Evolutionary conservation across 2,329 filamentous ascomycete genomes (phyloP).

Genomic region (Diaporthe humulicola): DNA sequence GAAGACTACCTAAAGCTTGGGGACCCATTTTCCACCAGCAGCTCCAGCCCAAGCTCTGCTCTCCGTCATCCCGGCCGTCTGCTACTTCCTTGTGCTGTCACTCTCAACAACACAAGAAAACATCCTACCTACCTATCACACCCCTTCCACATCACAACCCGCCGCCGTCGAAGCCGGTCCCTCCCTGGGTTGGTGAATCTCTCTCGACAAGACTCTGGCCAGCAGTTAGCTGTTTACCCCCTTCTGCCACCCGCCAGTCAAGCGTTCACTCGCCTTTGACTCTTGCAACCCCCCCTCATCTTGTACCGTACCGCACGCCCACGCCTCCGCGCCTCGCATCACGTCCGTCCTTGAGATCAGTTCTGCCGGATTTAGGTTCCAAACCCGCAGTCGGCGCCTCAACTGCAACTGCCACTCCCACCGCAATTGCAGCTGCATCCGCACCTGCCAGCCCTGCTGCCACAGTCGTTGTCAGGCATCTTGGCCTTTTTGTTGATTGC

Average conservation of each 20-base stretch:
- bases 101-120: conserved; percentile 12
- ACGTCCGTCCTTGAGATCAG: conserved; percentile 7
- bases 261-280: conserved; percentile 41
- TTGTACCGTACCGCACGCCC: conserved; percentile 1
- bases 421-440: conserved; percentile 7
- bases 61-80: conserved; percentile 11
- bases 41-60: not conserved
- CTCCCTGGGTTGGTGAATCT: conserved; percentile 26
- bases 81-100: not conserved
- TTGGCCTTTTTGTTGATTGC: conserved; percentile 31
- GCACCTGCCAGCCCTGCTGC: not conserved
- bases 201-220: conserved; percentile 27
- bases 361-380: conserved; percentile 15
- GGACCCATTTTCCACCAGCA: conserved; percentile 2
- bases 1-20: too few species aligned
- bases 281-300: conserved; percentile 12
- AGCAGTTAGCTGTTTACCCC: conserved; percentile 27
- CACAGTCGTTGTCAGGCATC: conserved; percentile 14
- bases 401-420: not conserved
- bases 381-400: conserved; percentile 28
- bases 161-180: conserved; percentile 24
- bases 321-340: conserved; percentile 20
- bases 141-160: conserved; percentile 28
- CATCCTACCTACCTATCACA: conserved; percentile 7
- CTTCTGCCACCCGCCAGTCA: conserved; percentile 35